Percentiles rank a stretch among this genome's conserved stretches.
Evolutionary conservation across 805 yeast species (phyloP).

Genomic region (Candida palmyrensis): DNA sequence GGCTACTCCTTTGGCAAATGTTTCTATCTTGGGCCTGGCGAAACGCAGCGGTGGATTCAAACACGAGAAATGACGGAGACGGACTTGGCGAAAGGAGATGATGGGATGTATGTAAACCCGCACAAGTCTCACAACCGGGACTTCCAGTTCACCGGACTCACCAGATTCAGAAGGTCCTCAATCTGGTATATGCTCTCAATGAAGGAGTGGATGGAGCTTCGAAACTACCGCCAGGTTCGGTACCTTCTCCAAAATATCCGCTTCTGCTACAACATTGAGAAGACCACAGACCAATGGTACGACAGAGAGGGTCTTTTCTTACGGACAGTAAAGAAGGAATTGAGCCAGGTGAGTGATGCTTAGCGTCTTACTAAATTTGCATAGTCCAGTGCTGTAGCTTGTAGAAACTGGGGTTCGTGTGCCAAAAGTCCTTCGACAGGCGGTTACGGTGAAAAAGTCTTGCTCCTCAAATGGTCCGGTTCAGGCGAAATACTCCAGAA

Average conservation of each 20-base stretch:
- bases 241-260: conserved; percentile 21
- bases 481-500: too few species aligned
- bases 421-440: too few species aligned
- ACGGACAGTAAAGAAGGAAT: background rate
- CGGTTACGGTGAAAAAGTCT: too few species aligned
- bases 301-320: conserved; percentile 26
- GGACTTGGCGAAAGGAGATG: conserved; percentile 15
- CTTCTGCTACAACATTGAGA: conserved; percentile 15
- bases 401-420: too few species aligned
- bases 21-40: conserved; percentile 9
- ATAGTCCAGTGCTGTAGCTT: too few species aligned
- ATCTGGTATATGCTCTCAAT: conserved; percentile 76
- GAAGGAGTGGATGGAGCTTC: conserved; percentile 50
- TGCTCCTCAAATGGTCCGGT: too few species aligned
- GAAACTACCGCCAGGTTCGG: conserved; percentile 21
- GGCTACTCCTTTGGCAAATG: conserved; percentile 47
- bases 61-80: conserved; percentile 1
- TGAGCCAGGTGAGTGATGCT: background rate
- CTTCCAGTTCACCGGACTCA: conserved; percentile 44
- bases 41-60: conserved; percentile 10
- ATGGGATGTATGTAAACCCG: conserved; percentile 29
- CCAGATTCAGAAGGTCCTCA: conserved; percentile 67
- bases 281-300: conserved; percentile 23
- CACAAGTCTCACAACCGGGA: conserved; percentile 29
- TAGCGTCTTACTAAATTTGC: too few species aligned